phyloP scores from a whole-genome alignment of 139 green algal genomes.

The Trebouxia sp. region DNA sequence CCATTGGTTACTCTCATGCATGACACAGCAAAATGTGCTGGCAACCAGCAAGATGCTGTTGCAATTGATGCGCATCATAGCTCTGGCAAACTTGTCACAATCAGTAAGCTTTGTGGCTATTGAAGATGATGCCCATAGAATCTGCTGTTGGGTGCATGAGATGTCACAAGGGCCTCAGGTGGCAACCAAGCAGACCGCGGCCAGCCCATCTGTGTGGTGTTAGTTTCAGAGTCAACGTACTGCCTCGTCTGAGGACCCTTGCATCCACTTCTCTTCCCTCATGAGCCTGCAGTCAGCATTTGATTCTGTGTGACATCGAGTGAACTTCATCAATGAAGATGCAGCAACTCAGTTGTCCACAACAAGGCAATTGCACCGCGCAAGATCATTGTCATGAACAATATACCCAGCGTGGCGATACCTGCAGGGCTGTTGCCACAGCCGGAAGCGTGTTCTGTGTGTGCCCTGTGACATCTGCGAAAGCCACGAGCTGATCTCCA shows the following conservation, averaged over 20 bases:
- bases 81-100: no score
- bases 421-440: conserved; percentile 45
- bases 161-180: conserved; percentile 47
- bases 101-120: no score
- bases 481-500: conserved; percentile 64
- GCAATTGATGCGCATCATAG: no score
- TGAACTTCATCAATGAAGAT: not conserved
- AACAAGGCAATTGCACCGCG: conserved; percentile 44
- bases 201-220: conserved; percentile 65
- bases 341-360: not conserved
- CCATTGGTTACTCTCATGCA: no score
- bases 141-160: no score
- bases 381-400: conserved; percentile 41
- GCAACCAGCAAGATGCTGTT: no score
- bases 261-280: not conserved
- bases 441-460: conserved; percentile 35
- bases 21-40: no score
- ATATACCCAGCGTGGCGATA: no score
- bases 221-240: conserved; percentile 50
- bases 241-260: conserved; percentile 57
- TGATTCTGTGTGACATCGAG: not conserved
- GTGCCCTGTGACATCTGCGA: conserved; percentile 45
- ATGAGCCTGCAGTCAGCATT: not conserved
- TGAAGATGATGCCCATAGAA: no score
- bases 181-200: conserved; percentile 74